These are phyloP conservation scores for Vigna unguiculata DNA, from an alignment of 306 rosid species.

Conservation along the genomic window DNA sequence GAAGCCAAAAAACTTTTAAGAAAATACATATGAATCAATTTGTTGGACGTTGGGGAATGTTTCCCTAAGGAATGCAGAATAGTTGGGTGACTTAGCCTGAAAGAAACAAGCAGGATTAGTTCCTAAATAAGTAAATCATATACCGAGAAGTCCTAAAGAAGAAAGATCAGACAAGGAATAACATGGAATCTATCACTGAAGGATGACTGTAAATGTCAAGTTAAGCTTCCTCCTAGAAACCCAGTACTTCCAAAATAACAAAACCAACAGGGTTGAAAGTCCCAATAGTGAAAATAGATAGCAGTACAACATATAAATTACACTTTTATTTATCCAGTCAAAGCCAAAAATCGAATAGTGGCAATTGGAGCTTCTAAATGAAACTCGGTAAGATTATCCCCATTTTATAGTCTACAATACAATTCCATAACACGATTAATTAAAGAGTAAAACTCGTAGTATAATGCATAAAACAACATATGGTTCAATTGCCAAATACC, in stretches of 20 bases:
- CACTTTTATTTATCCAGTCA: slow-evolving; percentile 28
- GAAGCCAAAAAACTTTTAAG: slow-evolving; percentile 49
- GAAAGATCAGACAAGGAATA: background rate
- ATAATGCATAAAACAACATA: background rate
- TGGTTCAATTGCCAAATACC: slow-evolving; percentile 5
- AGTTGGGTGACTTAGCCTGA: slow-evolving; percentile 80
- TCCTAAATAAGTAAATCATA: slow-evolving; percentile 37
- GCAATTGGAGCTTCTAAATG: slow-evolving; percentile 19
- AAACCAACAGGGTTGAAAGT: background rate
- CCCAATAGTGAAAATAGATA: slow-evolving; percentile 9
- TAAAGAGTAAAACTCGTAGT: slow-evolving; percentile 8
- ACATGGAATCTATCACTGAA: slow-evolving; percentile 19
- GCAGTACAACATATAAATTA: slow-evolving; percentile 2
- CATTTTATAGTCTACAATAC: slow-evolving; percentile 8
- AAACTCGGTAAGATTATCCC: slow-evolving; percentile 23
- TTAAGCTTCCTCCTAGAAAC: slow-evolving; percentile 4
- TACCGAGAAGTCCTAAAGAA: slow-evolving; percentile 11
- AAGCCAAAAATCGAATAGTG: slow-evolving; percentile 2
- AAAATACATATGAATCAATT: slow-evolving; percentile 74
- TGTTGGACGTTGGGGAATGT: slow-evolving; percentile 78
- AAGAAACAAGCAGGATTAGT: slow-evolving; percentile 45
- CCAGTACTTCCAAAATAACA: background rate
- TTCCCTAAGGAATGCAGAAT: slow-evolving; percentile 55
- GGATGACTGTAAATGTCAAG: background rate
- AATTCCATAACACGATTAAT: slow-evolving; percentile 27